Conservation (phyloP, 169 alveolate species). For the Plasmodium coatneyi region DNA sequence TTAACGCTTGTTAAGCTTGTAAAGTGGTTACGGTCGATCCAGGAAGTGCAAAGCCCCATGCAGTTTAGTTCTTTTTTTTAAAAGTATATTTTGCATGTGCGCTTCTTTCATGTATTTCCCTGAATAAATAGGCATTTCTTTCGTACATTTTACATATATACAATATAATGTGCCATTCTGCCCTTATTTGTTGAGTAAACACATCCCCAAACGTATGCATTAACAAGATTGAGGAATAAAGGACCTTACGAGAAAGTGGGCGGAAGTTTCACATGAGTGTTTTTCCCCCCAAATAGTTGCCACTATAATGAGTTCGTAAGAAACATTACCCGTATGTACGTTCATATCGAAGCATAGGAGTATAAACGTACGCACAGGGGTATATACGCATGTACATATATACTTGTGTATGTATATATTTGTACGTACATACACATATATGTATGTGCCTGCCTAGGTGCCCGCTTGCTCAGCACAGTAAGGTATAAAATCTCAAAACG, state of each 20-base stretch:
- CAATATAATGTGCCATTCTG: not conserved
- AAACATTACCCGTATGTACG: not conserved
- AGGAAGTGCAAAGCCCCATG: not conserved
- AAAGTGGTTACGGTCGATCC: not conserved
- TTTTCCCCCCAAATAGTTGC: not conserved
- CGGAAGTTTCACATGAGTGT: not conserved
- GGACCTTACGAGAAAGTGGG: not conserved
- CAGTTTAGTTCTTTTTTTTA: not conserved
- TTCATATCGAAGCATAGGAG: not conserved
- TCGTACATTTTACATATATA: not conserved
- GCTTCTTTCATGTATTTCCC: not conserved
- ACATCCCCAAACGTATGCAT: not conserved
- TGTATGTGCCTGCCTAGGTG: not conserved
- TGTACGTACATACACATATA: not conserved
- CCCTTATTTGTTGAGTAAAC: not conserved
- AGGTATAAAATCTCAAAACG: slow-evolving; percentile 12
- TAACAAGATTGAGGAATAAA: slow-evolving; percentile 2
- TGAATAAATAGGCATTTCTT: not conserved
- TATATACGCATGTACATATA: not conserved
- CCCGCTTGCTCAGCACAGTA: not conserved
- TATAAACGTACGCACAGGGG: not conserved
- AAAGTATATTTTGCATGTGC: not conserved
- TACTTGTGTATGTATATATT: not conserved
- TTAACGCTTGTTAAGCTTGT: not conserved
- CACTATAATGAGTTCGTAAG: slow-evolving; percentile 12